phyloP scores from a whole-genome alignment of 495 filamentous ascomycete species.

The Thozetella sp. region DNA sequence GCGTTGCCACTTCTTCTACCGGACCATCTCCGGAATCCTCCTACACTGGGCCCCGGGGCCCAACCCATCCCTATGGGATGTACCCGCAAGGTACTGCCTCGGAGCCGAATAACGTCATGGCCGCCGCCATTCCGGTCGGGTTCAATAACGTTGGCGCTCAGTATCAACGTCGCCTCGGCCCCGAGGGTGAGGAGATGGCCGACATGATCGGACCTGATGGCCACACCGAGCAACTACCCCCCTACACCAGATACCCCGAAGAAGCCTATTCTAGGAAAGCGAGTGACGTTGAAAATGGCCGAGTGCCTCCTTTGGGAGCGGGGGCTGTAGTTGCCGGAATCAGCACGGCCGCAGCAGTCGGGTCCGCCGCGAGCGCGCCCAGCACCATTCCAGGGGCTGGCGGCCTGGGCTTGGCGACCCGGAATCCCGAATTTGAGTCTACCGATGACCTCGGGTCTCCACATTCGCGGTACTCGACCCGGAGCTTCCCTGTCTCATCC shows the following conservation, averaged over 20 bases:
- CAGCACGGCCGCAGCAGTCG: neutral
- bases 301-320: neutral
- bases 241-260: conserved; percentile 62
- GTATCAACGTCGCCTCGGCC: conserved; percentile 72
- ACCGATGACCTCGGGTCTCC: conserved; percentile 53
- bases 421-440: conserved; percentile 57
- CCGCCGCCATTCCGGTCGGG: conserved; percentile 63
- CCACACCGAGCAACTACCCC: conserved; percentile 86
- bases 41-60: conserved; percentile 62
- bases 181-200: conserved; percentile 81
- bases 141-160: conserved; percentile 66
- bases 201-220: conserved; percentile 90
- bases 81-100: conserved; percentile 71
- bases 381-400: conserved; percentile 44
- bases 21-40: conserved; percentile 55
- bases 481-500: conserved; percentile 47
- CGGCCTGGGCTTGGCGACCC: conserved; percentile 53
- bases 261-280: conserved; percentile 19
- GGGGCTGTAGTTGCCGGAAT: neutral
- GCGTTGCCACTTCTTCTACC: conserved; percentile 64
- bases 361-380: neutral
- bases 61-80: conserved; percentile 83
- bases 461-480: conserved; percentile 49
- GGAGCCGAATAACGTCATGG: conserved; percentile 11
- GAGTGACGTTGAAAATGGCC: conserved; percentile 7